phyloP scores from a whole-genome alignment of 1,139 yeast species.

The Candida labiduridarum region DNA sequence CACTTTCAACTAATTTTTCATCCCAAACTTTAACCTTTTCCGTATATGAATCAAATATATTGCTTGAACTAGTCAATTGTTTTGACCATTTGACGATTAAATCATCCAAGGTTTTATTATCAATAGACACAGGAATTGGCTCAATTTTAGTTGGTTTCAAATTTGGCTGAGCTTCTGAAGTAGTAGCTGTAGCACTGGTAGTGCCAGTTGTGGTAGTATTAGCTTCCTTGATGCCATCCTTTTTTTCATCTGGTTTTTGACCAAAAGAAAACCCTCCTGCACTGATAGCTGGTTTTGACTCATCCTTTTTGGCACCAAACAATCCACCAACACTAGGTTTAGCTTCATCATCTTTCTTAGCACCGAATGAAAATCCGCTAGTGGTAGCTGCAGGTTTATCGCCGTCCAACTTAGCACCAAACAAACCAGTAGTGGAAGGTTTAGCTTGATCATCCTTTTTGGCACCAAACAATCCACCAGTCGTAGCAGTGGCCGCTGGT shows the following conservation, averaged over 20 bases:
- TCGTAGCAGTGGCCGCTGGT: constrained; percentile 16
- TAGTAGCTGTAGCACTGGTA: constrained; percentile 13
- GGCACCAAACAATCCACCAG: constrained; percentile 14
- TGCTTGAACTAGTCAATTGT: constrained; percentile 73
- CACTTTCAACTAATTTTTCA: constrained; percentile 76
- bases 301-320: constrained; percentile 29
- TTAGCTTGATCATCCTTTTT: constrained; percentile 21
- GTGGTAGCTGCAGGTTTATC: constrained; percentile 22
- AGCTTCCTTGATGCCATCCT: constrained; percentile 20
- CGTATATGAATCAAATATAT: constrained; percentile 78
- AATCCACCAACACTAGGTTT: constrained; percentile 18
- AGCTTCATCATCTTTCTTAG: constrained; percentile 21
- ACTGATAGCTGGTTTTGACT: constrained; percentile 15
- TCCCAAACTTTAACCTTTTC: constrained; percentile 84
- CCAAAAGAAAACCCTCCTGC: constrained; percentile 27
- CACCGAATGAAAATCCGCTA: constrained; percentile 21
- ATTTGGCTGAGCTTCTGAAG: constrained; percentile 26
- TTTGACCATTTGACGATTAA: constrained; percentile 91
- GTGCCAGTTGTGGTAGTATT: constrained; percentile 10
- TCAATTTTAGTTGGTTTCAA: constrained; percentile 54
- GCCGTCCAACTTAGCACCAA: constrained; percentile 27
- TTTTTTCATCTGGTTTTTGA: constrained; percentile 23
- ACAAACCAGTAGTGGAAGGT: constrained; percentile 17
- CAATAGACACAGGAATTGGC: constrained; percentile 75
- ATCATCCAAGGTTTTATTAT: constrained; percentile 91